These are phyloP conservation scores for Lojkania enalia DNA, from an alignment of 2,329 filamentous ascomycete species.

Conservation along the genomic window DNA sequence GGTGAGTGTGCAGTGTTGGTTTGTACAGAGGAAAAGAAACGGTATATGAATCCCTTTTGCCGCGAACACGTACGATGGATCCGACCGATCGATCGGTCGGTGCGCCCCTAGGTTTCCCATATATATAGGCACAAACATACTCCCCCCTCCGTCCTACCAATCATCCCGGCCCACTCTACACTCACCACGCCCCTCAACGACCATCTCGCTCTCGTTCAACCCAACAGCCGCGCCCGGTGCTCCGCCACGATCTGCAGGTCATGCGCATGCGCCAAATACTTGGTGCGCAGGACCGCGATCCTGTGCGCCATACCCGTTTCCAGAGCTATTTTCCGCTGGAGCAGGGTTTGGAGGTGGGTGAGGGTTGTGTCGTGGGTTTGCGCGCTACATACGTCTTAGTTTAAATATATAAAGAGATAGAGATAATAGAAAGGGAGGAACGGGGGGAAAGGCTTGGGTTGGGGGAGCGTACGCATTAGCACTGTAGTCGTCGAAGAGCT, in stretches of 20 bases:
- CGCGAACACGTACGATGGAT: too few species aligned
- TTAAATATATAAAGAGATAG: slow-evolving; percentile 7
- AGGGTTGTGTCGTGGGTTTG: slow-evolving; percentile 27
- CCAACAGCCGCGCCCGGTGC: slow-evolving; percentile 2
- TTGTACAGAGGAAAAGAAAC: too few species aligned
- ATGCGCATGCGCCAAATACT: slow-evolving; percentile 26
- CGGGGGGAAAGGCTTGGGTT: background rate
- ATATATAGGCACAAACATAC: too few species aligned
- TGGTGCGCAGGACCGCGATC: slow-evolving; percentile 17
- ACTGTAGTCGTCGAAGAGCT: slow-evolving; percentile 30
- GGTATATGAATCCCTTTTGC: too few species aligned
- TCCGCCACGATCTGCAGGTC: slow-evolving; percentile 27
- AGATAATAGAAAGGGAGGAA: background rate
- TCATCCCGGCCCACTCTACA: too few species aligned
- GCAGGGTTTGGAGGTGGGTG: slow-evolving; percentile 25
- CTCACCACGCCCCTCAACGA: background rate
- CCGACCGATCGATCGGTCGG: too few species aligned
- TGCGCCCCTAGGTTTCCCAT: too few species aligned
- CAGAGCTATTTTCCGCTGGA: slow-evolving; percentile 27
- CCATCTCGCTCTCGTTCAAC: background rate
- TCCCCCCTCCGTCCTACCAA: too few species aligned
- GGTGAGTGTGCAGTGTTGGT: too few species aligned
- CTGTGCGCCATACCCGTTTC: slow-evolving; percentile 30
- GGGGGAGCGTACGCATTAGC: slow-evolving; percentile 24
- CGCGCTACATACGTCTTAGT: slow-evolving; percentile 15